phyloP scores from a whole-genome alignment of 495 filamentous ascomycete genomes.

The Aspergillus sparsus region DNA sequence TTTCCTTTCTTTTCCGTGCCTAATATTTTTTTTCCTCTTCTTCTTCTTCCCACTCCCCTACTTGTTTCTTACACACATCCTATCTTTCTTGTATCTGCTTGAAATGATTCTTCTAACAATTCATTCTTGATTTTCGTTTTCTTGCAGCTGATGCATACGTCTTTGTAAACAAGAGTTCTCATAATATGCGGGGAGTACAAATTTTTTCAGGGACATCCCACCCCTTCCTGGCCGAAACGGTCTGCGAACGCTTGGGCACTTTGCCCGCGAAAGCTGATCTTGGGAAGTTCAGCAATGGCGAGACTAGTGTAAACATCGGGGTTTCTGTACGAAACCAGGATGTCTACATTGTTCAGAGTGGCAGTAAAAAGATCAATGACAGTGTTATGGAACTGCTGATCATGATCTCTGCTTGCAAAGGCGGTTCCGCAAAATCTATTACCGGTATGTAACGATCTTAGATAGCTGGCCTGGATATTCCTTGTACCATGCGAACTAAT shows the following conservation, averaged over 20 bases:
- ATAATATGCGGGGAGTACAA: conserved; percentile 64
- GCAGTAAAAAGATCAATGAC: conserved; percentile 95
- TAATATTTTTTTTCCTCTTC: conserved; percentile 6
- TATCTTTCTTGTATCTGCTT: conserved; percentile 22
- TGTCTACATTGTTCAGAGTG: conserved; percentile 98
- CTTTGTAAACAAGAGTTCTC: conserved; percentile 14
- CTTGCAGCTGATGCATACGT: conserved; percentile 23
- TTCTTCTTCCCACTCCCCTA: conserved; percentile 17
- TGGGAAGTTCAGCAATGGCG: conserved; percentile 81
- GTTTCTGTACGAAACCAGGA: conserved; percentile 96
- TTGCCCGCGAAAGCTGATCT: conserved; percentile 64
- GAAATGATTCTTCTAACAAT: conserved; percentile 19
- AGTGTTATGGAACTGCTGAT: conserved; percentile 98
- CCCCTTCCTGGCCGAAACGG: conserved; percentile 65
- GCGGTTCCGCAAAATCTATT: conserved; percentile 94
- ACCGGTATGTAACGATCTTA: conserved; percentile 65
- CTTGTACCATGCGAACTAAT: too few species aligned
- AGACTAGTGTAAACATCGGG: conserved; percentile 92
- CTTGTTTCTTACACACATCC: background rate
- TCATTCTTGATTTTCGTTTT: conserved; percentile 10
- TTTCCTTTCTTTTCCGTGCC: conserved; percentile 11
- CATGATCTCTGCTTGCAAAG: conserved; percentile 98
- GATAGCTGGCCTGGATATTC: too few species aligned
- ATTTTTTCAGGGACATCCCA: conserved; percentile 74
- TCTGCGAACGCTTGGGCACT: conserved; percentile 71